Conservation (phyloP, 495 filamentous ascomycete species). For the Annulohypoxylon stygium region DNA sequence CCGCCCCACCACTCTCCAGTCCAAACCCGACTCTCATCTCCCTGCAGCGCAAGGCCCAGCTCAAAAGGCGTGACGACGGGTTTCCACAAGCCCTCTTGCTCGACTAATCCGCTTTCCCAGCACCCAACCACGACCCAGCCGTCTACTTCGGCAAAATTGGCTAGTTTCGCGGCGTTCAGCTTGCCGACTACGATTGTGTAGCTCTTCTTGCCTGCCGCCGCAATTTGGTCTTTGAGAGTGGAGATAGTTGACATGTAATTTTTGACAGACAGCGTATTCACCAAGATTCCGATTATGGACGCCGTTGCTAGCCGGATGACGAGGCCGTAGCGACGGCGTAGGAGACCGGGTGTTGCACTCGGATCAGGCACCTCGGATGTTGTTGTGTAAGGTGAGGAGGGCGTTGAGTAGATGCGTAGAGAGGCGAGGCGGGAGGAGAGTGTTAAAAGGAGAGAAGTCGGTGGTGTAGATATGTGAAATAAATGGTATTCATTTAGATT, state of each 20-base stretch:
- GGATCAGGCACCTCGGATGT: conserved; percentile 58
- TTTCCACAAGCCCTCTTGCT: conserved; percentile 81
- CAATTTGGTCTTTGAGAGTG: conserved; percentile 76
- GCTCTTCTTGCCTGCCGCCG: conserved; percentile 85
- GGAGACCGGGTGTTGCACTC: conserved; percentile 60
- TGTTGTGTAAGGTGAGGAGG: conserved; percentile 60
- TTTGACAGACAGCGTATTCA: conserved; percentile 92
- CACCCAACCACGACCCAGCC: conserved; percentile 98
- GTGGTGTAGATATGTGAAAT: conserved; percentile 91
- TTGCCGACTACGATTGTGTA: conserved; percentile 98
- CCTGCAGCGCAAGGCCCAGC: conserved; percentile 77
- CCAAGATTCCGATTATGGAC: conserved; percentile 89
- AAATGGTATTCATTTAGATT: conserved; percentile 77
- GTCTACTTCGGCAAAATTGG: conserved; percentile 94
- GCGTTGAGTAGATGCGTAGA: conserved; percentile 81
- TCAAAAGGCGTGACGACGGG: conserved; percentile 95
- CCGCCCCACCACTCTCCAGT: conserved; percentile 81
- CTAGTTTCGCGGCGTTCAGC: conserved; percentile 93
- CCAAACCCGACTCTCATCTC: conserved; percentile 79
- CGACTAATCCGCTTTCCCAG: conserved; percentile 94
- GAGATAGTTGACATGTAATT: conserved; percentile 88
- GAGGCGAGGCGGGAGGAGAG: conserved; percentile 83
- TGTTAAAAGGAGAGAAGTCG: conserved; percentile 84
- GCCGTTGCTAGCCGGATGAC: conserved; percentile 84
- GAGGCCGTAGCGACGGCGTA: conserved; percentile 89